phyloP scores from a whole-genome alignment of 1,139 yeast species.

The Casaregolazyma suthepensis region DNA sequence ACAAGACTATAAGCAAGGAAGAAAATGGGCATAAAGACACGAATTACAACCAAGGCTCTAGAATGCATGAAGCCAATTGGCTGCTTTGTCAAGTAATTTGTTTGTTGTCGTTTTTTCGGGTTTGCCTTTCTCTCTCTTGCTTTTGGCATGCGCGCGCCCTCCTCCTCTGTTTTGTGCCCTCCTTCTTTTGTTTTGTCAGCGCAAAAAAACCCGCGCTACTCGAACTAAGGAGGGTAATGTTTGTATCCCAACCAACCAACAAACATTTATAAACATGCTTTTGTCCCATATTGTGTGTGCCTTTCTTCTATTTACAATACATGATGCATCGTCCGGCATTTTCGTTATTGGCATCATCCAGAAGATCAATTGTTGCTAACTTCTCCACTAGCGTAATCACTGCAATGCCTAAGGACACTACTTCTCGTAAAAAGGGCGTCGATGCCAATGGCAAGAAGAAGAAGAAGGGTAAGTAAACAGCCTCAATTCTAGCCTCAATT shows the following conservation, averaged over 20 bases:
- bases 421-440: slow-evolving; percentile 19
- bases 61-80: neutral
- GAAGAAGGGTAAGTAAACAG: slow-evolving; percentile 27
- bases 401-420: slow-evolving; percentile 28
- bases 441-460: slow-evolving; percentile 22
- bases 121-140: neutral
- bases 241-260: neutral
- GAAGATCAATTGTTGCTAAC: slow-evolving; percentile 12
- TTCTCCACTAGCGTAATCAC: slow-evolving; percentile 11
- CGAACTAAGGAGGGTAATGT: neutral
- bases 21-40: neutral
- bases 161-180: too few species aligned
- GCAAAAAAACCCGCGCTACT: neutral
- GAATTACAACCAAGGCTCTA: neutral
- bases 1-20: neutral
- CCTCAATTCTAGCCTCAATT: neutral
- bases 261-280: neutral
- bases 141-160: neutral
- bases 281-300: neutral
- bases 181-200: neutral
- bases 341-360: neutral
- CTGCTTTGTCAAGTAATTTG: neutral
- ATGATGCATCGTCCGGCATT: neutral
- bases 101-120: slow-evolving; percentile 1
- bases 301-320: neutral